Evolutionary conservation across 1,139 yeast genomes (phyloP), one percentile per base, ranked within the genome.

Genomic region (Geotrichum europaeum): DNA sequence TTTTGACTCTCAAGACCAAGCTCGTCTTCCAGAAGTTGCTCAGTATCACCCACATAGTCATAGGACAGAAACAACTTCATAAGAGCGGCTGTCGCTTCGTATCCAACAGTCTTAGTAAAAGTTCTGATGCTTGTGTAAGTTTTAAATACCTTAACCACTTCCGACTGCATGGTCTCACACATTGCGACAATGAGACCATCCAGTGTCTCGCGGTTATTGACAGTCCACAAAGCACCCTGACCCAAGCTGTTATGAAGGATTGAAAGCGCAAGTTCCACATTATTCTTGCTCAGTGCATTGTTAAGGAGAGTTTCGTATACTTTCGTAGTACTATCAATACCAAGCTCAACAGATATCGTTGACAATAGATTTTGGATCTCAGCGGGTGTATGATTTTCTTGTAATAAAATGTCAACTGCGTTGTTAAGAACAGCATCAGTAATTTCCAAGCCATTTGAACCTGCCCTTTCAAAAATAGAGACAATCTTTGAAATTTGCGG

Each of bases 1-100:
- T 67, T 69, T 59, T 66, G 66, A 9, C 70, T 63, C 1, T 86
- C 86, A 10, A 64, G 62, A 2, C 77, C 75, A 57, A 85, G 76
- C 69, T 87, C 92, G 60, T 86, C 76, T 54, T 81, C 78, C 66
- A 88, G 73, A 66, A 86, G 78, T 63, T 80, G 83, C 25, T 84
- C 80, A 2, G 82, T 81, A 69, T 86, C 89, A 3, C 84, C 85
- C 5, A 83, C 79, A 61, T 75, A 79, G 51, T 81, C 80, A 1
- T 76, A 78, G 6, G 75, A 72, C 22, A 86, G 66, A 73, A 85
- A 80, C 67, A 78, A 73, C 15, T 69, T 65, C 20, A 84, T 73
- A 66, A 87, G 69, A 1, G 79, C 79, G 13, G 75, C 77, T 52
- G 85, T 78, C 0, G 87, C 79, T 4, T 68, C 70, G 18, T 77